These are phyloP conservation scores for Psilocybe azurescens DNA, from an alignment of 768 basidiomycete species.

Conservation along the genomic window DNA sequence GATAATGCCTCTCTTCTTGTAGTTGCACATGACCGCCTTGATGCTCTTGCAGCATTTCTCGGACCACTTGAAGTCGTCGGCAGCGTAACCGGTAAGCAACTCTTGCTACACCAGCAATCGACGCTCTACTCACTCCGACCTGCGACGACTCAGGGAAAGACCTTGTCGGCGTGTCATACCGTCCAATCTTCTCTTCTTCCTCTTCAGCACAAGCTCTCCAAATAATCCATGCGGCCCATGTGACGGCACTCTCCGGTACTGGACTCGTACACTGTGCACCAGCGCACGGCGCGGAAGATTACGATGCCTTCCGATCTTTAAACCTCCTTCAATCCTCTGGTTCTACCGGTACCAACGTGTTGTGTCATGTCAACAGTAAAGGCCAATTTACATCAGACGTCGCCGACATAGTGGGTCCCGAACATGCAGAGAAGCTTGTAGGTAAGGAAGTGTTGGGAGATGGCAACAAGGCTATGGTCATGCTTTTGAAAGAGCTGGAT, in stretches of 20 bases:
- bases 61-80: conserved; percentile 41
- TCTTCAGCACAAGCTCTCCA: conserved; percentile 33
- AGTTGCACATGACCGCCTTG: conserved; percentile 57
- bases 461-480: conserved; percentile 72
- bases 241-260: conserved; percentile 88
- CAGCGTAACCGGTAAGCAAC: conserved; percentile 41
- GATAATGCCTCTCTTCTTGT: conserved; percentile 37
- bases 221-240: conserved; percentile 75
- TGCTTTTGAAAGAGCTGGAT: conserved; percentile 58
- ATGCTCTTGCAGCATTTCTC: conserved; percentile 40
- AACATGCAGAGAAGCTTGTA: conserved; percentile 48
- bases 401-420: conserved; percentile 59
- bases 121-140: background rate
- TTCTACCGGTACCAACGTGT: conserved; percentile 44
- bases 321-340: conserved; percentile 46
- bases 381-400: conserved; percentile 75
- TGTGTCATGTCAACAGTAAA: conserved; percentile 83
- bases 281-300: conserved; percentile 94
- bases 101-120: background rate
- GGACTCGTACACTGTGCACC: conserved; percentile 96
- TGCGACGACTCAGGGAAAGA: conserved; percentile 37
- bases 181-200: conserved; percentile 57
- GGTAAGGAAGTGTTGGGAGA: conserved; percentile 77
- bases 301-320: conserved; percentile 69
- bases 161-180: conserved; percentile 66